Base-by-base conservation (phyloP, 306 rosid species). In the Alnus rubra region DNA sequence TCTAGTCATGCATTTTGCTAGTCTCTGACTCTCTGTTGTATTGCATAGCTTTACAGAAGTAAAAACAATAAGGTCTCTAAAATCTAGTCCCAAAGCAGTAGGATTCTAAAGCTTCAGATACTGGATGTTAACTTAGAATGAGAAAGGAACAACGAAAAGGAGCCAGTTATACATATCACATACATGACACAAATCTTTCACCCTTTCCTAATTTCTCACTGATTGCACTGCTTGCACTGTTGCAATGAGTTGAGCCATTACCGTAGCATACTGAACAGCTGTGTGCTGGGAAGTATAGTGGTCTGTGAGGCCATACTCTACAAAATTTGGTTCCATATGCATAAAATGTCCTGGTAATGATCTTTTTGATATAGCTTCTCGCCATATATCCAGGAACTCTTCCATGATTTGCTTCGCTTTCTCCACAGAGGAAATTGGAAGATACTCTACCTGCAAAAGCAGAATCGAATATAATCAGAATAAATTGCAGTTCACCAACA, bases 341-440 rank as follows among this genome's bases (percentile, higher is more conserved):
- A 89, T 73, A 85, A 93, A 93, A 10, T 93, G 99, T n/a, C 97
- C 99, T 0, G 94, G 98, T 67, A 92, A 80, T 78, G 98, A 89
- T 49, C 93, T 90, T 81, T 93, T 95, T 1, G 94, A 82, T 74
- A 93, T 83, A 4, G 85, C 76, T 80, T 95, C 96, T 79, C 88
- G 88, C 98, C 94, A 91, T 49, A 87, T 71, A 7, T 86, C 87
- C 68, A 93, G 74, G 84, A 95, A 93, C 77, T 88, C 97, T 77
- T 88, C 99, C 92, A 95, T 84, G 28, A 93, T 65, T 82, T 84
- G 94, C 84, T 82, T 88, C 7, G 90, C 85, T 78, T 91, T 93
- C 75, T 91, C 96, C 56, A 91, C 84, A 11, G 98, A 95, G 55
- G 98, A 92, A 64, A 90, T 73, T 50, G 97, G 98, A 18, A 91